These are phyloP conservation scores for Casuarina cunninghamiana DNA, from an alignment of 306 rosid genomes.

Conservation along the genomic window DNA sequence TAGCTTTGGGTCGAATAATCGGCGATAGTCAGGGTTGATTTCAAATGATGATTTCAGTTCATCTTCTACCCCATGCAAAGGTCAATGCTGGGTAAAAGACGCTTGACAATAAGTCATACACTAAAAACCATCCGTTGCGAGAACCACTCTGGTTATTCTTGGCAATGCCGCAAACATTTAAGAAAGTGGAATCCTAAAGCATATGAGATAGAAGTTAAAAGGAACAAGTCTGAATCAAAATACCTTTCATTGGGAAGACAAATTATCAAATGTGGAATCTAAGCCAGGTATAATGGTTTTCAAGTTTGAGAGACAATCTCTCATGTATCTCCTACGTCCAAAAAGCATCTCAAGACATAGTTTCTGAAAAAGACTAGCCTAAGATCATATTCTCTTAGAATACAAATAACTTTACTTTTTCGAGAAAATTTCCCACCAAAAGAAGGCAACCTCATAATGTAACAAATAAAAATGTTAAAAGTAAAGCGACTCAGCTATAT, in stretches of 20 bases:
- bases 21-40: neutral
- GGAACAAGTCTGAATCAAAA: neutral
- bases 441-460: neutral
- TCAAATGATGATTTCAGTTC: no score
- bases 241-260: neutral
- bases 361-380: neutral
- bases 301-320: neutral
- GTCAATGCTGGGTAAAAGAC: no score
- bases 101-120: no score
- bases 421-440: neutral
- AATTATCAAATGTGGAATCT: neutral
- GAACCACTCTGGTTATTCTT: neutral
- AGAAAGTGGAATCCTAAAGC: neutral
- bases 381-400: neutral
- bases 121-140: neutral
- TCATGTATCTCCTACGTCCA: neutral
- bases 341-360: neutral
- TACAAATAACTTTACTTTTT: neutral
- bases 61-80: neutral
- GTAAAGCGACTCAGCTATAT: conserved; percentile 1
- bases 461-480: neutral
- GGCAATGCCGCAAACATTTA: neutral
- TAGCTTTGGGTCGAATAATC: no score
- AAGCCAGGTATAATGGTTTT: neutral
- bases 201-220: neutral